Conservation (phyloP, 345 rosid species). For the Salix udensis region DNA sequence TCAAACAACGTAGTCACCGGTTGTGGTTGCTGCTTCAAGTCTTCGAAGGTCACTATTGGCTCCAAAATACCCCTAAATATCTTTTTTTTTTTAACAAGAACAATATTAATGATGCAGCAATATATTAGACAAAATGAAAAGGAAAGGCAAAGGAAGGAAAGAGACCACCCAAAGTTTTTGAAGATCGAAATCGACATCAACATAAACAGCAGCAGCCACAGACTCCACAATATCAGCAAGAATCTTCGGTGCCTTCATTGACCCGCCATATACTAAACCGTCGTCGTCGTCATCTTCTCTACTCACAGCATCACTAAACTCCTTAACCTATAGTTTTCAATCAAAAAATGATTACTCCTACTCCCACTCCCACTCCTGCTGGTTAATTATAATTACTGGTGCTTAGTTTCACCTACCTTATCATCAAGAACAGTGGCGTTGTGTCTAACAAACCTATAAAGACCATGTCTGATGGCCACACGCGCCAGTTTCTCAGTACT, state of each 20-base stretch:
- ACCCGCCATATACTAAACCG: conserved; percentile 47
- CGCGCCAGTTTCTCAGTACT: conserved; percentile 88
- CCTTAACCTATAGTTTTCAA: conserved; percentile 42
- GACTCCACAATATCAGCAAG: conserved; percentile 80
- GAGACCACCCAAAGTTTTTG: conserved; percentile 67
- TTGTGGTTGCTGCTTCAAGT: conserved; percentile 60
- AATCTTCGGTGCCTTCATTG: conserved; percentile 73
- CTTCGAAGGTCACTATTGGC: conserved; percentile 57
- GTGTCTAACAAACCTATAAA: conserved; percentile 44
- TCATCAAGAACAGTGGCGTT: conserved; percentile 43
- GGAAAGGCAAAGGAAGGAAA: neutral
- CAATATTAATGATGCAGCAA: neutral
- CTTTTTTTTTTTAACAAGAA: conserved; percentile 22
- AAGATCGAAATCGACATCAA: conserved; percentile 57
- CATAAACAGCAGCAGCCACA: conserved; percentile 63
- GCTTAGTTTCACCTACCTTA: conserved; percentile 27
- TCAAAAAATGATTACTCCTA: too few species aligned
- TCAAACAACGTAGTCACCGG: conserved; percentile 57
- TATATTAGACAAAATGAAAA: neutral
- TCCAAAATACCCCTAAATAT: conserved; percentile 61
- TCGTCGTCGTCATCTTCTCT: conserved; percentile 38
- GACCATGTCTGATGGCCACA: conserved; percentile 48
- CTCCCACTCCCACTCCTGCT: neutral
- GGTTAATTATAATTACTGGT: neutral
- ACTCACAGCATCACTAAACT: conserved; percentile 47